These are phyloP conservation scores for Diospyros kaki DNA, from an alignment of 148 eudicot genomes.

Conservation along the genomic window DNA sequence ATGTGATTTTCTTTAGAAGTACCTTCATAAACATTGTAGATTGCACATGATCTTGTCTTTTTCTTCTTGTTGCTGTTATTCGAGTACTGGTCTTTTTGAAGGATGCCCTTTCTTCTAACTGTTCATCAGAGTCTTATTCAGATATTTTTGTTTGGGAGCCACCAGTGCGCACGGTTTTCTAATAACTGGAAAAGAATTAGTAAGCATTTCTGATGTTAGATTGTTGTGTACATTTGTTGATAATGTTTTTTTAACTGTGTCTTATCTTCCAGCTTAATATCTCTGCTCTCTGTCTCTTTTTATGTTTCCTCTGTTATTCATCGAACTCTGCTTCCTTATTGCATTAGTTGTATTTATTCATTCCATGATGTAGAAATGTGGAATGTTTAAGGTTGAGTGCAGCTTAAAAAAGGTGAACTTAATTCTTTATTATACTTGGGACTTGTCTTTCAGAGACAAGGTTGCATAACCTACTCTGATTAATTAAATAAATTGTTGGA, in stretches of 20 bases:
- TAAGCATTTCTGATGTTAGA: constrained; percentile 18
- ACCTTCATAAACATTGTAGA: too few relatives aligned
- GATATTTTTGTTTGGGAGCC: constrained; percentile 81
- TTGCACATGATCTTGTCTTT: too few relatives aligned
- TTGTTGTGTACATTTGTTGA: background rate
- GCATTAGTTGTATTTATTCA: background rate
- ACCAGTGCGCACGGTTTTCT: constrained; percentile 50
- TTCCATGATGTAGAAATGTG: too few relatives aligned
- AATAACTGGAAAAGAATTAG: constrained; percentile 73
- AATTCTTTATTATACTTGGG: too few relatives aligned
- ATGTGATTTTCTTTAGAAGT: too few relatives aligned
- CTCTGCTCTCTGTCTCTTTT: background rate
- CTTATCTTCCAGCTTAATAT: background rate
- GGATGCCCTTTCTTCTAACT: background rate
- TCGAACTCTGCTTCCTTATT: background rate
- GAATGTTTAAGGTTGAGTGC: too few relatives aligned
- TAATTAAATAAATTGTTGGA: too few relatives aligned
- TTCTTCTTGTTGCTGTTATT: background rate
- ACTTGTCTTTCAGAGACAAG: background rate
- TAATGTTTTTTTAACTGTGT: background rate
- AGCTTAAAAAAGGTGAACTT: too few relatives aligned
- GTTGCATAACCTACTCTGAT: background rate
- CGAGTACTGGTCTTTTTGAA: background rate
- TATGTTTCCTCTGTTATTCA: background rate
- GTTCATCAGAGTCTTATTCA: constrained; percentile 20